phyloP scores from a whole-genome alignment of 2,329 filamentous ascomycete species.

The Chalara sp. region DNA sequence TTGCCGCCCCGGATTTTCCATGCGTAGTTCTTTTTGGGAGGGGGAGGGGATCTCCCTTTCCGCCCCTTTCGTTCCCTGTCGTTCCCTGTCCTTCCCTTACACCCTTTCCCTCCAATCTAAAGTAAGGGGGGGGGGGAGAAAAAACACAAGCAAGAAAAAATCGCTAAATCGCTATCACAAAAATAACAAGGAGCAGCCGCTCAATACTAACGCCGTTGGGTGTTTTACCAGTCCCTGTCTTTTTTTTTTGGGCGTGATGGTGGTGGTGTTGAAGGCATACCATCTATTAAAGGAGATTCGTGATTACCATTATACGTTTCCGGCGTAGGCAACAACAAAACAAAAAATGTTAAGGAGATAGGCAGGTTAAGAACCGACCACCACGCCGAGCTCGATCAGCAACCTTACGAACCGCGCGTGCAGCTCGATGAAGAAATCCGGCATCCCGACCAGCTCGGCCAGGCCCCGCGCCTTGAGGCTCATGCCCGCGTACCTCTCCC shows the following conservation, averaged over 20 bases:
- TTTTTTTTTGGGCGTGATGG: not conserved
- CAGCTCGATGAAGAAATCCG: slow-evolving; percentile 63
- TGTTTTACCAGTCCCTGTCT: not conserved
- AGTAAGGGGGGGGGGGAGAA: too few relatives aligned
- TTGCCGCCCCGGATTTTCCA: too few relatives aligned
- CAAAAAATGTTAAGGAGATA: too few relatives aligned
- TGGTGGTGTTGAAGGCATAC: too few relatives aligned
- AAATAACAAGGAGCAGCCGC: not conserved
- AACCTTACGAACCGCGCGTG: slow-evolving; percentile 58
- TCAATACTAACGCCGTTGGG: not conserved
- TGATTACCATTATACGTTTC: too few relatives aligned
- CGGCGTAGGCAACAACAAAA: too few relatives aligned
- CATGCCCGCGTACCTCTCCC: slow-evolving; percentile 32
- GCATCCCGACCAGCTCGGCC: slow-evolving; percentile 58
- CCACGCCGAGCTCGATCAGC: slow-evolving; percentile 39
- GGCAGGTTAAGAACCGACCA: slow-evolving; percentile 3
- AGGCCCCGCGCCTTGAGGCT: slow-evolving; percentile 54
- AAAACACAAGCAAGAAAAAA: not conserved
- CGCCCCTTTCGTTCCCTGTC: too few relatives aligned
- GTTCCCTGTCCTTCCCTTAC: too few relatives aligned
- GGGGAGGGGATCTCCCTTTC: too few relatives aligned
- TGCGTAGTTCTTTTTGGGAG: too few relatives aligned
- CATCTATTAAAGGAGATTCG: too few relatives aligned
- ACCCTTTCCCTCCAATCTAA: too few relatives aligned
- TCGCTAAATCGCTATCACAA: not conserved